phyloP scores from a whole-genome alignment of 2,329 filamentous ascomycete genomes.

The Teratosphaeria nubilosa region DNA sequence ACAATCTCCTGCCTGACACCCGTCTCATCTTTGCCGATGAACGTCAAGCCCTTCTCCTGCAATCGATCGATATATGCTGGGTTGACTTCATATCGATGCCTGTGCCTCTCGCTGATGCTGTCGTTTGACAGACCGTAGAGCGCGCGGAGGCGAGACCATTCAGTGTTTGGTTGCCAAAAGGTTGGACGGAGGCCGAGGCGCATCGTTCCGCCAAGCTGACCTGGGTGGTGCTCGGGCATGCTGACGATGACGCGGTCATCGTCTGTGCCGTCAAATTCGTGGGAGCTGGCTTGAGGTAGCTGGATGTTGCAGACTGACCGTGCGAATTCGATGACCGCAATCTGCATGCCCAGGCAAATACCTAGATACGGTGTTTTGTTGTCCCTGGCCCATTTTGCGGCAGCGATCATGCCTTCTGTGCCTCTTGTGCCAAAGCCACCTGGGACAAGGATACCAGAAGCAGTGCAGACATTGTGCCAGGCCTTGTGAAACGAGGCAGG shows the following conservation, averaged over 20 bases:
- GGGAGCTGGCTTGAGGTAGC: conserved; percentile 41
- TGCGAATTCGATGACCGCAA: conserved; percentile 83
- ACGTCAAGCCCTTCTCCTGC: conserved; percentile 58
- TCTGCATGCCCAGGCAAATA: conserved; percentile 85
- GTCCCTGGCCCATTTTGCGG: conserved; percentile 76
- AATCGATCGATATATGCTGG: conserved; percentile 62
- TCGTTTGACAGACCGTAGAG: conserved; percentile 52
- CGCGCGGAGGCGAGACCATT: conserved; percentile 68
- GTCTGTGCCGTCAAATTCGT: conserved; percentile 49
- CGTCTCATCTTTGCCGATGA: conserved; percentile 70
- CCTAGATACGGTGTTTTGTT: conserved; percentile 76
- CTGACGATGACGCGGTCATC: conserved; percentile 67
- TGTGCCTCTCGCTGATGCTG: conserved; percentile 59
- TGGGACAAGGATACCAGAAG: conserved; percentile 57
- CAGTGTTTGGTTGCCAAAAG: conserved; percentile 62
- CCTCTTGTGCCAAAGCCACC: conserved; percentile 76
- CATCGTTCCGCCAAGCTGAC: conserved; percentile 79
- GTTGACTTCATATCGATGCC: conserved; percentile 87
- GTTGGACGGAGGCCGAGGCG: conserved; percentile 66
- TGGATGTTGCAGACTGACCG: conserved; percentile 60
- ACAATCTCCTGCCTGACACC: conserved; percentile 75
- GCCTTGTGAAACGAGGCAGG: conserved; percentile 67
- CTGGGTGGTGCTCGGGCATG: conserved; percentile 80
- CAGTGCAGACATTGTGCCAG: conserved; percentile 69
- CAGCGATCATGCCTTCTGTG: conserved; percentile 80